These are phyloP conservation scores for Lichtheimia hyalospora DNA, from an alignment of 371 early-diverging fungal species.

Conservation along the genomic window DNA sequence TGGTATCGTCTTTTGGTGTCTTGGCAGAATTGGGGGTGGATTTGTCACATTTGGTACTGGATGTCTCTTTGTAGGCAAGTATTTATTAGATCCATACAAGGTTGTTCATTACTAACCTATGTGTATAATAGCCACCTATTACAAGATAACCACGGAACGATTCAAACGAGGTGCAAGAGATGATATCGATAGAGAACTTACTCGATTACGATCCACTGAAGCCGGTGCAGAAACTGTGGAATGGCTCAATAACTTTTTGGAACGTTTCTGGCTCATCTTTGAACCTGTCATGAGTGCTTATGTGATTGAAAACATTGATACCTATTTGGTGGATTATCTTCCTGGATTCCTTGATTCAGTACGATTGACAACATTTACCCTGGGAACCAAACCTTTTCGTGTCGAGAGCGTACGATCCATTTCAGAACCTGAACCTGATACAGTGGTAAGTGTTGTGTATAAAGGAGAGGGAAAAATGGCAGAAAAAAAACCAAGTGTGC, in stretches of 20 bases:
- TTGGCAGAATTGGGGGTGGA: constrained; percentile 54
- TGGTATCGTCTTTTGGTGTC: constrained; percentile 32
- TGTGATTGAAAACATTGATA: constrained; percentile 76
- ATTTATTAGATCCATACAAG: background rate
- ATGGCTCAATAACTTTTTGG: constrained; percentile 96
- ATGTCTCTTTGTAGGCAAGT: constrained; percentile 52
- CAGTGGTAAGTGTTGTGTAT: constrained; percentile 55
- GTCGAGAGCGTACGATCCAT: constrained; percentile 85
- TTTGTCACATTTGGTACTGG: constrained; percentile 48
- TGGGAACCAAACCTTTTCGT: constrained; percentile 95
- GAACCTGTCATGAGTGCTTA: constrained; percentile 90
- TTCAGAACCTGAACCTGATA: constrained; percentile 76
- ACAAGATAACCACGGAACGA: constrained; percentile 62
- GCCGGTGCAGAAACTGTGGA: constrained; percentile 84
- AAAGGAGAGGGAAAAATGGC: too few species aligned
- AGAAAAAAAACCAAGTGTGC: too few species aligned
- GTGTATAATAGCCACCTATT: constrained; percentile 61
- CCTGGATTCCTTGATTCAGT: constrained; percentile 93
- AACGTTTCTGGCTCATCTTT: constrained; percentile 91
- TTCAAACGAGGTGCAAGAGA: constrained; percentile 69
- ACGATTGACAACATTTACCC: constrained; percentile 91
- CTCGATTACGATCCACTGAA: constrained; percentile 47
- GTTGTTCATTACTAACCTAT: background rate
- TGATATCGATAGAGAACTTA: constrained; percentile 69
- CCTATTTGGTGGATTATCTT: constrained; percentile 73